Evolutionary conservation across 2,329 filamentous ascomycete genomes (phyloP), one percentile per base, ranked within the genome.

Genomic region (Calonectria multiphialidica): DNA sequence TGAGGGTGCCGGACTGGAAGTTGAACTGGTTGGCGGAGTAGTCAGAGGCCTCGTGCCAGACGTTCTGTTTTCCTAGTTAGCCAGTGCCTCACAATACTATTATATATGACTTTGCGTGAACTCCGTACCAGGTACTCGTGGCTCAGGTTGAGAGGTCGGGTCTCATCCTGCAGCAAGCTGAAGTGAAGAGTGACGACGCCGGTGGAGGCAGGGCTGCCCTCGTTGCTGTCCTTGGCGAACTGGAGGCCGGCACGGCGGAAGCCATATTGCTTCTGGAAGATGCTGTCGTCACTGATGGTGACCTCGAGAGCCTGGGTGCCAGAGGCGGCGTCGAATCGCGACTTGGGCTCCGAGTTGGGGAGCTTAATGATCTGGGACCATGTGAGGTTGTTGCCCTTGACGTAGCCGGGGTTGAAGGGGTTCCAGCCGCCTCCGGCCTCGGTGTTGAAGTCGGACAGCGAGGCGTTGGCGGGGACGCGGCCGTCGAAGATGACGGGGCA

Each of bases 131-230:
- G 84, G 81, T 92, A 92, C 82, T 92, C 90, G 80, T 92, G 91
- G 9, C 87, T 88, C 66, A 88, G 81, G 83, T 93, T 92, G 65
- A 92, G 81, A 15, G 87, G 86, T 13, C 88, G 84, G 47, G 83
- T 77, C 49, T 67, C 53, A 74, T 92, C 90, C 77, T 89, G 88
- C 80, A 86, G 85, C 37, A 93, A 78, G 75, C 87, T 90, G 81
- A 90, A 92, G 82, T 93, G 91, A 63, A 92, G 85, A 1, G 90
- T 91, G 83, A 91, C 91, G 70, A 91, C 81, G 21, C 81, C 83
- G 83, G 88, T 87, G 83, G 87, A 83, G 75, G 84, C 81, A 13
- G 87, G 84, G 67, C 90, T 86, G 65, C 92, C 85, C 72, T 91
- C 90, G 16, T 78, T 78, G 66, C 55, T 69, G 28, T 78, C 76